These are phyloP conservation scores for Starmerella asiatica DNA, from an alignment of 805 yeast genomes.

Conservation along the genomic window DNA sequence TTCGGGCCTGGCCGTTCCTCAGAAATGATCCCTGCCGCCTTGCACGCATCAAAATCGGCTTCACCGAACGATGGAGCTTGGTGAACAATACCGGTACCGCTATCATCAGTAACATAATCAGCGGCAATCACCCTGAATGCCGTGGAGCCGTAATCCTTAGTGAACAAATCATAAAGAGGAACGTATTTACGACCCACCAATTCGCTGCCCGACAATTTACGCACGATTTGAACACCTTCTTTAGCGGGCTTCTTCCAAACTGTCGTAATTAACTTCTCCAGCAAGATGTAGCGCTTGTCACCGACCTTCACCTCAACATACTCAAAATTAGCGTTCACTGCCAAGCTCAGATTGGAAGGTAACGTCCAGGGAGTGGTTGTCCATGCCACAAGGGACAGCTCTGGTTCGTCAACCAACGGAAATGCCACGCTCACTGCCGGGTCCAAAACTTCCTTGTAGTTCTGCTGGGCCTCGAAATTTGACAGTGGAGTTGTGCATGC, in stretches of 20 bases:
- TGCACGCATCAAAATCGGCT: conserved; percentile 81
- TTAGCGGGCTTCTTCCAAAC: conserved; percentile 89
- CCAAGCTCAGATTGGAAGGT: conserved; percentile 84
- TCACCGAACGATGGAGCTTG: conserved; percentile 99
- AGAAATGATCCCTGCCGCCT: conserved; percentile 57
- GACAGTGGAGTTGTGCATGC: conserved; percentile 94
- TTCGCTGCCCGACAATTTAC: conserved; percentile 63
- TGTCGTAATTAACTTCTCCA: conserved; percentile 70
- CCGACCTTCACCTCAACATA: conserved; percentile 86
- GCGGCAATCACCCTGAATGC: conserved; percentile 76
- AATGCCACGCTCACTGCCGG: conserved; percentile 93
- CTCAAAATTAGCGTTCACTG: conserved; percentile 83
- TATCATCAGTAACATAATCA: conserved; percentile 76
- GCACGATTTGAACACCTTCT: conserved; percentile 75
- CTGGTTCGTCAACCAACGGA: conserved; percentile 64
- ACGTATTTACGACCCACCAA: conserved; percentile 66
- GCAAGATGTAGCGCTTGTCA: conserved; percentile 64
- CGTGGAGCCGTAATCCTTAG: conserved; percentile 55
- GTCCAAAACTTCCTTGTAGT: conserved; percentile 91
- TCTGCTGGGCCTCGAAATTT: conserved; percentile 96
- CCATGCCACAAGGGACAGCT: conserved; percentile 88
- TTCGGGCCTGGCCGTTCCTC: conserved; percentile 69
- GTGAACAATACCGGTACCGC: conserved; percentile 99
- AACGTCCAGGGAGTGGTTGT: conserved; percentile 99
- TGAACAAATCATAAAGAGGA: conserved; percentile 75